Conservation (phyloP, 139 green algal genomes). For the Mesostigma viride region DNA sequence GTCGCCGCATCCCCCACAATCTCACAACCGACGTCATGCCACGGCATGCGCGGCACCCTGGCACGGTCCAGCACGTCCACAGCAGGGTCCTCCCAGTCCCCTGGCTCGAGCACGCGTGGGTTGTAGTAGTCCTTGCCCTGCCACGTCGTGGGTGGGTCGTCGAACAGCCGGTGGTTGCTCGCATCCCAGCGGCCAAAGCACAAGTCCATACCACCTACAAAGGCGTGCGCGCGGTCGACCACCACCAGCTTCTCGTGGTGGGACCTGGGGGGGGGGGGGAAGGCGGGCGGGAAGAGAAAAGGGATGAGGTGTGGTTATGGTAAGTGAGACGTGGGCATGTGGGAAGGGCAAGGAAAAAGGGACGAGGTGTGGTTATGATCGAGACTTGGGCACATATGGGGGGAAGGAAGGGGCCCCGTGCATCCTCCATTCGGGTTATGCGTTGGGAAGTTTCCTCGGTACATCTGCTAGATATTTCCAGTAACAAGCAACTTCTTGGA, state of each 20-base stretch:
- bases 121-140: slow-evolving; percentile 17
- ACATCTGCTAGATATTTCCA: too few relatives aligned
- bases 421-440: too few relatives aligned
- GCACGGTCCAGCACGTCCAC: slow-evolving; percentile 3
- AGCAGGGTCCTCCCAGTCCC: not conserved
- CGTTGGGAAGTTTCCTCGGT: too few relatives aligned
- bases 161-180: not conserved
- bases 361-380: too few relatives aligned
- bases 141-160: not conserved
- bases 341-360: too few relatives aligned
- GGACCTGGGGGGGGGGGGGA: not conserved
- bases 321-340: too few relatives aligned
- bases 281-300: too few relatives aligned
- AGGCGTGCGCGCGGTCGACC: not conserved
- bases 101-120: not conserved
- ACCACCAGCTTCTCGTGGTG: slow-evolving; percentile 19
- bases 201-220: not conserved
- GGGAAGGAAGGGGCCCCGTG: too few relatives aligned
- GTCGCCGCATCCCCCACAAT: not conserved
- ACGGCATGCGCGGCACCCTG: slow-evolving; percentile 3
- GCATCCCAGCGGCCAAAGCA: not conserved
- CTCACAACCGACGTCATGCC: slow-evolving; percentile 5
- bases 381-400: too few relatives aligned
- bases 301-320: too few relatives aligned
- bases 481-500: too few relatives aligned